Evolutionary conservation across 2,329 filamentous ascomycete species (phyloP), one percentile per base, ranked within the genome.

Genomic region (Cercospora zeae-maydis): DNA sequence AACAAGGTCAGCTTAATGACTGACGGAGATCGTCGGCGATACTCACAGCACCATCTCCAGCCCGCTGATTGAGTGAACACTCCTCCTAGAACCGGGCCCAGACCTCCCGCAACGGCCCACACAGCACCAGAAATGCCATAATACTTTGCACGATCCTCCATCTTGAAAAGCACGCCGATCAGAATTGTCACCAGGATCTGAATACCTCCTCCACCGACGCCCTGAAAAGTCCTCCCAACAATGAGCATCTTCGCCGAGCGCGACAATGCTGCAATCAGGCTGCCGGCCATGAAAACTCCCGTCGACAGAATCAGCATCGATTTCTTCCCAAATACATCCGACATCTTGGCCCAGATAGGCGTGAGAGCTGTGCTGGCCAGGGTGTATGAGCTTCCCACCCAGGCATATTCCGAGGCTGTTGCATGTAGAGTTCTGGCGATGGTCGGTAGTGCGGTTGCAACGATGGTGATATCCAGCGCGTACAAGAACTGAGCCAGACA

Each of bases 321-420:
- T 68, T 88, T 89, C 39, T 86, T 79, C 2, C 87, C 87, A 76
- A 84, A 89, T 61, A 89, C 88, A 67, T 89, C 87, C 47, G 83
- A 85, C 37, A 87, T 75, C 70, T 88, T 88, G 24, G 84, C 84
- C 85, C 84, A 87, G 37, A 83, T 78, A 1, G 84, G 84, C 2
- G 83, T 82, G 19, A 82, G 75, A 0, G 81, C 80, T 3, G 80
- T 75, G 64, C 78, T 79, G 42, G 78, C 79, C 19, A 84, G 77
- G 1, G 82, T 70, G 64, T 83, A 84, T 7, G 81, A 79, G 24
- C 77, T 78, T 14, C 82, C 82, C 34, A 85, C 80, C 83, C 83
- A 85, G 5, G 78, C 80, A 65, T 83, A 84, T 19, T 80, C 81
- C 11, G 77, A 72, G 3, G 78, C 75, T 4, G 80, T 82, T 16